Evolutionary conservation across 352 stramenopile species (phyloP).

Genomic region (Phytophthora megakarya): DNA sequence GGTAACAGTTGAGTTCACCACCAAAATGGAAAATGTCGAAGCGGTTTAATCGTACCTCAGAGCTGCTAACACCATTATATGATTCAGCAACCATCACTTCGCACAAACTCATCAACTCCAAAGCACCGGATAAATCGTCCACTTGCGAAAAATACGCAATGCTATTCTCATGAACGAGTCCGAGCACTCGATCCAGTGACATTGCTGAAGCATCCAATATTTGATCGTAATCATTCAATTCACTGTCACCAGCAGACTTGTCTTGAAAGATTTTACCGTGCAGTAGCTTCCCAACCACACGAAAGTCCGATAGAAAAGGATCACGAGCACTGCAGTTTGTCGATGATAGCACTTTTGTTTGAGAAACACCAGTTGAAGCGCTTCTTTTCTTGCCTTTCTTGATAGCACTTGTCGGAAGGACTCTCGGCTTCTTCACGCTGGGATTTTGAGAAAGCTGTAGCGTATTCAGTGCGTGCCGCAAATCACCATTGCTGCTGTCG

Average conservation of each 20-base stretch:
- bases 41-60: slow-evolving; percentile 43
- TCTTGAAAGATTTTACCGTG: slow-evolving; percentile 61
- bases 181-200: slow-evolving; percentile 60
- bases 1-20: neutral
- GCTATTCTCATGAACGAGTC: slow-evolving; percentile 79
- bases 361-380: neutral
- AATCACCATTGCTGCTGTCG: slow-evolving; percentile 71
- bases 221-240: slow-evolving; percentile 41
- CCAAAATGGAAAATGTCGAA: neutral
- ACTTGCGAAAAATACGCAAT: slow-evolving; percentile 75
- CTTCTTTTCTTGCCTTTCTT: slow-evolving; percentile 20
- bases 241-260: slow-evolving; percentile 15
- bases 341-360: slow-evolving; percentile 4
- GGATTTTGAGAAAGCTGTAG: slow-evolving; percentile 53
- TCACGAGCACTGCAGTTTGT: slow-evolving; percentile 45
- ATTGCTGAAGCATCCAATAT: slow-evolving; percentile 64
- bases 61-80: slow-evolving; percentile 53
- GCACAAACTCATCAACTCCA: slow-evolving; percentile 74
- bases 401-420: neutral
- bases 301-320: slow-evolving; percentile 81
- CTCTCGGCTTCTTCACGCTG: slow-evolving; percentile 7
- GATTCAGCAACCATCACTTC: slow-evolving; percentile 61
- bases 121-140: slow-evolving; percentile 62
- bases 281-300: slow-evolving; percentile 78
- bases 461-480: slow-evolving; percentile 83